These are phyloP conservation scores for Logfia minima DNA, from an alignment of 129 eudicot species.

Conservation along the genomic window DNA sequence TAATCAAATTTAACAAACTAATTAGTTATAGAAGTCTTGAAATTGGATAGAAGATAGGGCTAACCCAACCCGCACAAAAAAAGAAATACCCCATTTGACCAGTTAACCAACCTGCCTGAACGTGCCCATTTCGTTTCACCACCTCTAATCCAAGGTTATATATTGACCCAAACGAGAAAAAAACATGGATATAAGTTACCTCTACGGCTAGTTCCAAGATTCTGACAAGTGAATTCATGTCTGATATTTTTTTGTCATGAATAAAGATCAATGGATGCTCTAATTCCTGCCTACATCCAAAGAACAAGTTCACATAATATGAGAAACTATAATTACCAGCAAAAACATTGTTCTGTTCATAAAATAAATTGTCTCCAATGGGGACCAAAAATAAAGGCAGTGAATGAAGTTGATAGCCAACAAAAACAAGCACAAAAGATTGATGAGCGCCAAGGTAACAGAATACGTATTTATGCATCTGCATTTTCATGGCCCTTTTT, in stretches of 20 bases:
- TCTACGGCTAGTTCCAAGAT: conserved; percentile 80
- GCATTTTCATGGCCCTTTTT: conserved; percentile 14
- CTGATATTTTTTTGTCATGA: conserved; percentile 86
- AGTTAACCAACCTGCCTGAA: neutral
- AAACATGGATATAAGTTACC: conserved; percentile 41
- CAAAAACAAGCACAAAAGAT: conserved; percentile 4
- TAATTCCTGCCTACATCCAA: conserved; percentile 76
- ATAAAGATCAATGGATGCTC: conserved; percentile 89
- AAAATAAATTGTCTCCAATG: neutral
- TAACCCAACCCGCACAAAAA: neutral
- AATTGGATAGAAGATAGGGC: neutral
- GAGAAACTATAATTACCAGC: conserved; percentile 22
- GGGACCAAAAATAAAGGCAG: neutral
- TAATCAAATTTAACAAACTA: neutral
- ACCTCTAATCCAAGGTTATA: conserved; percentile 11
- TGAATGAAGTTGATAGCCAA: conserved; percentile 1
- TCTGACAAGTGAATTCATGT: conserved; percentile 61
- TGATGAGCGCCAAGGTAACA: neutral
- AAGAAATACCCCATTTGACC: neutral
- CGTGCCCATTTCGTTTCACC: neutral
- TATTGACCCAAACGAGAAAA: neutral
- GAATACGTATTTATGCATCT: neutral
- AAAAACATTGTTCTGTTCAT: neutral
- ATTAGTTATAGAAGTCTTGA: neutral
- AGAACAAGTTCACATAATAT: conserved; percentile 23